Evolutionary conservation across 2,329 filamentous ascomycete species (phyloP).

Genomic region (Clarireedia monteithiana): DNA sequence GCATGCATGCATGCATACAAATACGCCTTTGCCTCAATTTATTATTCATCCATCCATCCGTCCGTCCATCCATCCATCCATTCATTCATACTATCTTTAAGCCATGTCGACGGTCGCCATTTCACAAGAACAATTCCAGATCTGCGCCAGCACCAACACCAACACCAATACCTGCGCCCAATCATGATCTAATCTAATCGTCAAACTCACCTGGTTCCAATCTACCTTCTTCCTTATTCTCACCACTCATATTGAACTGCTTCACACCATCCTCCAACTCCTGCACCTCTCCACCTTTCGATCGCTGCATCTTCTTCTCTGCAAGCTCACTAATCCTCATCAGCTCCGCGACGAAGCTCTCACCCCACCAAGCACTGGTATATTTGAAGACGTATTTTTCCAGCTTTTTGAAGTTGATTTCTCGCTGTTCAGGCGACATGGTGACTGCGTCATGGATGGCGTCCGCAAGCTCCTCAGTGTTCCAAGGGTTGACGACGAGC

Average conservation of each 20-base stretch:
- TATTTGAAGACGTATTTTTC: constrained; percentile 97
- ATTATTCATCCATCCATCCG: not conserved
- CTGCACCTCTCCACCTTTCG: constrained; percentile 1
- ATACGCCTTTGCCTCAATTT: not conserved
- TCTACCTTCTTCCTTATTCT: constrained; percentile 8
- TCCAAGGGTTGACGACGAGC: constrained; percentile 96
- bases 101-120: too few relatives aligned
- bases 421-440: constrained; percentile 83
- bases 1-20: not conserved
- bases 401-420: constrained; percentile 82
- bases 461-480: constrained; percentile 88
- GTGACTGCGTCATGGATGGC: constrained; percentile 95
- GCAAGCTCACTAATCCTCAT: constrained; percentile 27
- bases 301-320: constrained; percentile 25
- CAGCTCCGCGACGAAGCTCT: constrained; percentile 84
- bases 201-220: constrained; percentile 9
- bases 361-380: constrained; percentile 94
- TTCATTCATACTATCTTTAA: not conserved
- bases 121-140: too few relatives aligned
- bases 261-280: constrained; percentile 17
- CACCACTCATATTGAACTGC: constrained; percentile 11
- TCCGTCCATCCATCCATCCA: not conserved
- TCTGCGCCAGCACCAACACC: not conserved
- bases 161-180: not conserved
- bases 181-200: constrained; percentile 1